Percentiles rank a stretch among this genome's conserved stretches.
These are phyloP conservation scores for Pilatotrama ljubarskyi DNA, from an alignment of 768 basidiomycete species.

Conservation along the genomic window DNA sequence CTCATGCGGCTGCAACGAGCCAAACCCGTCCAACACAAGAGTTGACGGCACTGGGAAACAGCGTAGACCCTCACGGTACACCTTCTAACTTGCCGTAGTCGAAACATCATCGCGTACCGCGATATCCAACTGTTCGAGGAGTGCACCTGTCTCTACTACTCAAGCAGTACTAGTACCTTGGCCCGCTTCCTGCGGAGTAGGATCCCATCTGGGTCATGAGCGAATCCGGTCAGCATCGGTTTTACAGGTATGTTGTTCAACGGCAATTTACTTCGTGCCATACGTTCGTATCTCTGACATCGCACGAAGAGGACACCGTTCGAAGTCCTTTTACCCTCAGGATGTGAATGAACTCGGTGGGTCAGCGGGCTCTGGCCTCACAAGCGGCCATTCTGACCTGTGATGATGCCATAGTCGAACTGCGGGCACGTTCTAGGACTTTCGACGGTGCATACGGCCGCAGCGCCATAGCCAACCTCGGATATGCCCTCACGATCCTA, in stretches of 20 bases:
- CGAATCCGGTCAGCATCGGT: background rate
- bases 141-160: too few relatives aligned
- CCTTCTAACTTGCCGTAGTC: too few relatives aligned
- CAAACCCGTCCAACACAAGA: too few relatives aligned
- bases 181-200: too few relatives aligned
- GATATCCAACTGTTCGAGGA: too few relatives aligned
- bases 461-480: conserved; percentile 71
- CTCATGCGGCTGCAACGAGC: too few relatives aligned
- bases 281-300: too few relatives aligned
- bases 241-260: background rate
- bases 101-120: too few relatives aligned
- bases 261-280: too few relatives aligned
- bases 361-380: background rate
- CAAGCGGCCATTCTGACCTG: background rate
- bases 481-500: conserved; percentile 71
- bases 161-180: too few relatives aligned
- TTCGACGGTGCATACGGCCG: conserved; percentile 83
- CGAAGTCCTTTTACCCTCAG: conserved; percentile 33
- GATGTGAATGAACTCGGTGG: conserved; percentile 36
- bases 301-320: conserved; percentile 33
- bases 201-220: background rate
- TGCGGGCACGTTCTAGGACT: conserved; percentile 78
- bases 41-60: too few relatives aligned
- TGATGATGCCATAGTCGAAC: conserved; percentile 46
- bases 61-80: too few relatives aligned